phyloP scores from a whole-genome alignment of 2,329 filamentous ascomycete species.

The Magnaporthiopsis incrustans region DNA sequence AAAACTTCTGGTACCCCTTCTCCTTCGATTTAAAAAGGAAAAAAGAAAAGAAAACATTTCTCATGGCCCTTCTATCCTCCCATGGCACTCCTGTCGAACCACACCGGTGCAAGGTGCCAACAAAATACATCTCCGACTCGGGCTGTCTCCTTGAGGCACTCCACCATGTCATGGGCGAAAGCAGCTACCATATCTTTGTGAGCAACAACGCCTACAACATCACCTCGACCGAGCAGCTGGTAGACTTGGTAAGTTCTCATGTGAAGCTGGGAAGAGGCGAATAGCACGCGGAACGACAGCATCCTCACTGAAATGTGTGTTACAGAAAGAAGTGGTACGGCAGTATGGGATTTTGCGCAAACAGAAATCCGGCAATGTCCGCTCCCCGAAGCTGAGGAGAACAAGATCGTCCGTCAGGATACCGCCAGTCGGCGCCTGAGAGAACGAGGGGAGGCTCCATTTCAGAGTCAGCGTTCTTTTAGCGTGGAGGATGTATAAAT shows the following conservation, averaged over 20 bases:
- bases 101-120: background rate
- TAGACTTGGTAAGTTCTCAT: background rate
- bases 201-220: constrained; percentile 6
- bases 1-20: too few relatives aligned
- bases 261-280: too few relatives aligned
- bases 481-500: too few relatives aligned
- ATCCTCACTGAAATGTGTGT: background rate
- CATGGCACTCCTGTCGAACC: background rate
- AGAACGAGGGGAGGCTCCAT: too few relatives aligned
- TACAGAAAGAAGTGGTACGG: background rate
- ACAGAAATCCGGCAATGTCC: background rate
- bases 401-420: too few relatives aligned
- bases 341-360: background rate
- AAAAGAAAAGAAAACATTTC: background rate
- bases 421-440: too few relatives aligned
- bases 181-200: background rate
- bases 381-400: too few relatives aligned
- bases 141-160: background rate
- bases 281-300: too few relatives aligned
- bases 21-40: too few relatives aligned
- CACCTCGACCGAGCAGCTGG: background rate
- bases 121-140: constrained; percentile 1
- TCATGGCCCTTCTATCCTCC: background rate
- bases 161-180: background rate
- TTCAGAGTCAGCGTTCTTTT: too few relatives aligned